A percentile compares a stretch with the other conserved stretches of the same genome.
Evolutionary conservation across 805 yeast genomes (phyloP).

Genomic region (Pichia heedii): DNA sequence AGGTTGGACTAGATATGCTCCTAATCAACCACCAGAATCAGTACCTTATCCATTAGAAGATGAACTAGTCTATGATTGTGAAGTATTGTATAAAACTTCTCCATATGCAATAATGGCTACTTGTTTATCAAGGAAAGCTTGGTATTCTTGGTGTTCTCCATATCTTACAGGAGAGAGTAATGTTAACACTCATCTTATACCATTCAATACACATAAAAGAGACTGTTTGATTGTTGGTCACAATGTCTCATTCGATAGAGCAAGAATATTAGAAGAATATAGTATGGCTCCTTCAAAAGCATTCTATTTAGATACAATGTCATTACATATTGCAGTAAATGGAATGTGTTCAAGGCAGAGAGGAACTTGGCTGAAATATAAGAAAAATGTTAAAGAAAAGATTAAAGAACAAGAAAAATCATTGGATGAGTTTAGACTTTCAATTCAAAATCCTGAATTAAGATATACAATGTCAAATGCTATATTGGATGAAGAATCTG

Average conservation of each 20-base stretch:
- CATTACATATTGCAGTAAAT: conserved; percentile 78
- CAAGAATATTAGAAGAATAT: conserved; percentile 80
- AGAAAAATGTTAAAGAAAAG: conserved; percentile 28
- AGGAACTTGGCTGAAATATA: conserved; percentile 62
- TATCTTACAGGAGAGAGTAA: conserved; percentile 49
- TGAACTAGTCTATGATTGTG: conserved; percentile 80
- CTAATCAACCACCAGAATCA: conserved; percentile 39
- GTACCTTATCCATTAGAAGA: conserved; percentile 69
- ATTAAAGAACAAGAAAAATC: conserved; percentile 10
- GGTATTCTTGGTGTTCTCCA: conserved; percentile 97
- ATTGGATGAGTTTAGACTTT: conserved; percentile 16
- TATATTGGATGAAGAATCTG: conserved; percentile 25
- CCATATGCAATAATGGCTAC: conserved; percentile 73
- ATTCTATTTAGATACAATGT: conserved; percentile 84
- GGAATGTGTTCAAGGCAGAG: conserved; percentile 94
- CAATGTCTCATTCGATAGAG: conserved; percentile 85
- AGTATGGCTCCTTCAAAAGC: conserved; percentile 55
- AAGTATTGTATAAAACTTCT: conserved; percentile 68
- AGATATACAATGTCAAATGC: conserved; percentile 23
- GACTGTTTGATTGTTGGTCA: conserved; percentile 76
- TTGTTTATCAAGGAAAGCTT: conserved; percentile 66
- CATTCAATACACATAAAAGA: conserved; percentile 32
- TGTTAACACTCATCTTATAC: conserved; percentile 57
- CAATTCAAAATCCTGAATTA: conserved; percentile 18
- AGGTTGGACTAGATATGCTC: conserved; percentile 78